phyloP scores from a whole-genome alignment of 768 basidiomycete genomes.

The Termitomyces sp. region DNA sequence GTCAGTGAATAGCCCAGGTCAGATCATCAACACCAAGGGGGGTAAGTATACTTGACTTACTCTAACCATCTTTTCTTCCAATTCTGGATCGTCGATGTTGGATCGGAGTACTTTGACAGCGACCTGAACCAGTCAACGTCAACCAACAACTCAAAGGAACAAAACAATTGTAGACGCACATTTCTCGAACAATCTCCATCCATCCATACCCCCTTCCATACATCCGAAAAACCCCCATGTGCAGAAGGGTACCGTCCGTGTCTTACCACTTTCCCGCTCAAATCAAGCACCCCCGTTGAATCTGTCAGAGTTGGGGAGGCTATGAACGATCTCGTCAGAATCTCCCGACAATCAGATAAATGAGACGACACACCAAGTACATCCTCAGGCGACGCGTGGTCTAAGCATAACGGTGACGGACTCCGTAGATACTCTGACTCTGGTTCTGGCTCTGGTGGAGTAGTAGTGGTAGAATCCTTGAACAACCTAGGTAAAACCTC shows the following conservation, averaged over 20 bases:
- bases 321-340: neutral
- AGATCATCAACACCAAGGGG: neutral
- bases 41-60: slow-evolving; percentile 15
- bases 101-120: slow-evolving; percentile 38
- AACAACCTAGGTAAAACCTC: slow-evolving; percentile 33
- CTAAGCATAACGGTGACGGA: slow-evolving; percentile 10
- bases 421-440: slow-evolving; percentile 3
- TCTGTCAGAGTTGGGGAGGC: slow-evolving; percentile 2
- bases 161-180: slow-evolving; percentile 10
- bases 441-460: no score
- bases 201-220: slow-evolving; percentile 37
- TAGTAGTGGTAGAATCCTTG: slow-evolving; percentile 9
- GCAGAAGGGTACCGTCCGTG: slow-evolving; percentile 32
- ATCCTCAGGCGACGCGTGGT: slow-evolving; percentile 7
- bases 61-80: slow-evolving; percentile 27
- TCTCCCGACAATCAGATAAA: neutral
- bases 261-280: slow-evolving; percentile 27
- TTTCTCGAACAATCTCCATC: slow-evolving; percentile 16
- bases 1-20: no score
- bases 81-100: slow-evolving; percentile 26
- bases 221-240: slow-evolving; percentile 42
- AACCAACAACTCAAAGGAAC: neutral
- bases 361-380: neutral
- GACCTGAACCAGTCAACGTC: slow-evolving; percentile 18
- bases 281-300: slow-evolving; percentile 20